Evolutionary conservation across 345 rosid species (phyloP).

Genomic region (Eucalyptus shirleyi): DNA sequence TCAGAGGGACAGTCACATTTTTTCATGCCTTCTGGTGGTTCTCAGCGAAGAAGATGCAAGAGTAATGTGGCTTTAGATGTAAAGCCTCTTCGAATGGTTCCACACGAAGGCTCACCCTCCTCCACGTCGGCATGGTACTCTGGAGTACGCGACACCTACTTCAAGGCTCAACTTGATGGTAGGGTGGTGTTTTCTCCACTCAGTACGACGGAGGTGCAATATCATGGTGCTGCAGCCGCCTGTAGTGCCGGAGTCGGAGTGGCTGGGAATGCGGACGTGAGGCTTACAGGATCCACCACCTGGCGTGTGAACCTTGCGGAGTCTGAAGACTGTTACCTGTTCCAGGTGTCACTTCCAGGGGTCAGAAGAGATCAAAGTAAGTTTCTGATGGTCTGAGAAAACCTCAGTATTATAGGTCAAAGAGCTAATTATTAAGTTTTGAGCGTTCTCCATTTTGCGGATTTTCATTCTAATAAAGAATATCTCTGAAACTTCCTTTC

Average conservation of each 20-base stretch:
- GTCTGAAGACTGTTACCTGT: neutral
- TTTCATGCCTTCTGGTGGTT: too few species aligned
- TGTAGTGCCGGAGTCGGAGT: neutral
- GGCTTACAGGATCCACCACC: neutral
- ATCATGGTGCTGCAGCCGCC: neutral
- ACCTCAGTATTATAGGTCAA: neutral
- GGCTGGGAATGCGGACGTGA: neutral
- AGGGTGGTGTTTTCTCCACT: neutral
- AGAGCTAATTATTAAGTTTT: neutral
- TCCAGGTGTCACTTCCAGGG: neutral
- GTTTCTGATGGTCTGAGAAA: neutral
- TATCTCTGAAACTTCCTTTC: neutral
- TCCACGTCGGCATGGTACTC: too few species aligned
- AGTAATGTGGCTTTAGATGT: too few species aligned
- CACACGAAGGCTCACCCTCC: too few species aligned
- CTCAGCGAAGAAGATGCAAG: too few species aligned
- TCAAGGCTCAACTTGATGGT: too few species aligned
- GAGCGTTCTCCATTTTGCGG: neutral
- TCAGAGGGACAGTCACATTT: too few species aligned
- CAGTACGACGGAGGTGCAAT: neutral
- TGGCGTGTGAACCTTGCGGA: neutral
- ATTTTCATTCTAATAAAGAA: neutral
- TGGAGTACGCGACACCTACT: too few species aligned
- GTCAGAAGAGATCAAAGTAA: neutral
- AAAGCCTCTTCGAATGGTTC: too few species aligned